Percentiles rank a stretch among this genome's conserved stretches.
phyloP scores from a whole-genome alignment of 805 yeast genomes.

The Isabelozyma pseudorhagii region DNA sequence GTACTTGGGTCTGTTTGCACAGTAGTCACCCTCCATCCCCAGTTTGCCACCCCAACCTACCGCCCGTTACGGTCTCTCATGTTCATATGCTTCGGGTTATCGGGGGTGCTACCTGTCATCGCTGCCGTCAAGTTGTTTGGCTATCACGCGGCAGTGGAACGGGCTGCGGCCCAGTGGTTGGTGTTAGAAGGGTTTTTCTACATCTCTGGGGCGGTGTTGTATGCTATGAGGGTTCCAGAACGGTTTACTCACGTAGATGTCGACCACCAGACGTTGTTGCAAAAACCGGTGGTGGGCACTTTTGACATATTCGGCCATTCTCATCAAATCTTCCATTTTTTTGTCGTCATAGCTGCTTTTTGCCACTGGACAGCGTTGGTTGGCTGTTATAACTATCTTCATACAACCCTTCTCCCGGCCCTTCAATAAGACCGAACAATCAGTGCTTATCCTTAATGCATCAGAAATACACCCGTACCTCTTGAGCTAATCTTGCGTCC shows the following conservation, averaged over 20 bases:
- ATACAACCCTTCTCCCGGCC: constrained; percentile 12
- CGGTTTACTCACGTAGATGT: constrained; percentile 34
- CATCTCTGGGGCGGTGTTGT: constrained; percentile 73
- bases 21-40: constrained; percentile 57
- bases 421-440: too few species aligned
- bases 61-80: constrained; percentile 73
- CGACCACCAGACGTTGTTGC: constrained; percentile 2
- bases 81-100: constrained; percentile 78
- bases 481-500: too few species aligned
- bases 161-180: constrained; percentile 63
- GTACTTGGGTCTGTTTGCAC: constrained; percentile 61
- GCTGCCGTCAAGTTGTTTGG: constrained; percentile 54
- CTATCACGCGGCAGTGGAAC: constrained; percentile 36
- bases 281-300: constrained; percentile 13
- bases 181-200: constrained; percentile 70
- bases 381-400: constrained; percentile 52
- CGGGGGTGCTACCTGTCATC: constrained; percentile 69
- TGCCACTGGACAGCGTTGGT: constrained; percentile 69
- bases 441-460: too few species aligned
- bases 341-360: constrained; percentile 73
- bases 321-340: constrained; percentile 78
- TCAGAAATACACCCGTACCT: neutral
- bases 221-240: constrained; percentile 81
- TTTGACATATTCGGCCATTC: constrained; percentile 77
- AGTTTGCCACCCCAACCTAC: constrained; percentile 68